These are phyloP conservation scores for Tolypocladium guangdongense DNA, from an alignment of 2,329 filamentous ascomycete genomes.

Conservation along the genomic window DNA sequence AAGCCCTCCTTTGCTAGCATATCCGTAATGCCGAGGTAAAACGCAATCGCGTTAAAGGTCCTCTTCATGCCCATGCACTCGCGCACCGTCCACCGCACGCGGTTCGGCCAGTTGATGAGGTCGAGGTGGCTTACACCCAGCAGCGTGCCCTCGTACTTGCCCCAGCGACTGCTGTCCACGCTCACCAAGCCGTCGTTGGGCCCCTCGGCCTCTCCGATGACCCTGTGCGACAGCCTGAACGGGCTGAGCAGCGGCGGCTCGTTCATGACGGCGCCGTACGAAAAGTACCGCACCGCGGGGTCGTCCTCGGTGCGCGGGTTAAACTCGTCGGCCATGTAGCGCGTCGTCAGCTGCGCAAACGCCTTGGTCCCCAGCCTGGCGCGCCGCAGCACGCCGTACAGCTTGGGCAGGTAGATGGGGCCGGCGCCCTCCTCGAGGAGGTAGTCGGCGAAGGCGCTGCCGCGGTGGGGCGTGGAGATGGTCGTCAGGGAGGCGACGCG, in stretches of 20 bases:
- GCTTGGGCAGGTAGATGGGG: slow-evolving; percentile 38
- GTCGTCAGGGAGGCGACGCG: slow-evolving; percentile 42
- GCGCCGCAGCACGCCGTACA: slow-evolving; percentile 38
- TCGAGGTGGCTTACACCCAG: slow-evolving; percentile 52
- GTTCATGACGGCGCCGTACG: slow-evolving; percentile 44
- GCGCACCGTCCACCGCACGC: slow-evolving; percentile 43
- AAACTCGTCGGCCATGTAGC: slow-evolving; percentile 48
- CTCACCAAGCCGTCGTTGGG: slow-evolving; percentile 60
- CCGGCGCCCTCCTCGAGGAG: slow-evolving; percentile 33
- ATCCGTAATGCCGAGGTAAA: slow-evolving; percentile 55
- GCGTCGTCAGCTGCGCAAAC: slow-evolving; percentile 48
- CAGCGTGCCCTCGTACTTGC: slow-evolving; percentile 52
- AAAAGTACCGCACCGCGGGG: slow-evolving; percentile 46
- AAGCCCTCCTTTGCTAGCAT: slow-evolving; percentile 60
- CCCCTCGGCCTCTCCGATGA: slow-evolving; percentile 42
- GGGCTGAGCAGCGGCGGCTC: slow-evolving; percentile 50
- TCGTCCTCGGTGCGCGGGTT: slow-evolving; percentile 46
- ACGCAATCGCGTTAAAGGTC: slow-evolving; percentile 57
- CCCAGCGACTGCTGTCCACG: slow-evolving; percentile 51
- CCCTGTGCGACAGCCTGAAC: slow-evolving; percentile 40
- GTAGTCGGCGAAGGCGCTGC: slow-evolving; percentile 45
- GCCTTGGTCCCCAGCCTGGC: slow-evolving; percentile 47
- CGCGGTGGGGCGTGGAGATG: slow-evolving; percentile 43
- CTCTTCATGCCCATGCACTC: slow-evolving; percentile 39
- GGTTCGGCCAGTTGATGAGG: slow-evolving; percentile 58